phyloP scores from a whole-genome alignment of 1,139 yeast species.

The Chernovozyma aurita region DNA sequence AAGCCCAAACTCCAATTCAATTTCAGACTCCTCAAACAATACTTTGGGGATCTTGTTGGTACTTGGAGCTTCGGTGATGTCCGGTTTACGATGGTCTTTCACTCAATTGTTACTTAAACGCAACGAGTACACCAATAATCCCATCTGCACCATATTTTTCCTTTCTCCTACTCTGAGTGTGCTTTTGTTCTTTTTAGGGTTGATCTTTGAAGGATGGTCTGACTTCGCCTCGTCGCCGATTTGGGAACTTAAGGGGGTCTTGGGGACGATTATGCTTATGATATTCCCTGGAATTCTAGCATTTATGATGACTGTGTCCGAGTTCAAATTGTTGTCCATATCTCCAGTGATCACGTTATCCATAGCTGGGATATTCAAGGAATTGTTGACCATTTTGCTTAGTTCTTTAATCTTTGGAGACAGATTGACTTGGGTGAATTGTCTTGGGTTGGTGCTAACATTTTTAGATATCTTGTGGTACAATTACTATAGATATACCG shows the following conservation, averaged over 20 bases:
- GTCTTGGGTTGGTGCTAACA: conserved; percentile 75
- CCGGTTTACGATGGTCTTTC: conserved; percentile 93
- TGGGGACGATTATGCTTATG: conserved; percentile 53
- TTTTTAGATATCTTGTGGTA: conserved; percentile 77
- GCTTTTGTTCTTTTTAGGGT: conserved; percentile 56
- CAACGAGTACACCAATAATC: conserved; percentile 59
- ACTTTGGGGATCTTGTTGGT: conserved; percentile 68
- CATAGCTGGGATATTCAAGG: conserved; percentile 91
- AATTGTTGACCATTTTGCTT: conserved; percentile 71
- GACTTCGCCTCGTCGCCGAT: conserved; percentile 50
- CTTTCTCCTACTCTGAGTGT: conserved; percentile 81
- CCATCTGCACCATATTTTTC: conserved; percentile 78
- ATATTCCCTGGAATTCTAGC: conserved; percentile 83
- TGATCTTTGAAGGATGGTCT: conserved; percentile 60
- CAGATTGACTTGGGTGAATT: conserved; percentile 57
- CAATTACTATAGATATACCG: conserved; percentile 54
- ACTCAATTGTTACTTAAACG: conserved; percentile 75
- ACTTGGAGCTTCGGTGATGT: conserved; percentile 69
- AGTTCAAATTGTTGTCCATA: conserved; percentile 74
- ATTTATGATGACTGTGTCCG: conserved; percentile 86
- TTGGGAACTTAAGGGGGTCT: conserved; percentile 58
- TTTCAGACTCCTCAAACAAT: no score
- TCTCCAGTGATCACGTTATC: conserved; percentile 85
- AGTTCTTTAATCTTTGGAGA: conserved; percentile 77
- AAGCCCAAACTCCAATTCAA: no score